phyloP scores from a whole-genome alignment of 306 rosid genomes.

The Hippophae tibetana region DNA sequence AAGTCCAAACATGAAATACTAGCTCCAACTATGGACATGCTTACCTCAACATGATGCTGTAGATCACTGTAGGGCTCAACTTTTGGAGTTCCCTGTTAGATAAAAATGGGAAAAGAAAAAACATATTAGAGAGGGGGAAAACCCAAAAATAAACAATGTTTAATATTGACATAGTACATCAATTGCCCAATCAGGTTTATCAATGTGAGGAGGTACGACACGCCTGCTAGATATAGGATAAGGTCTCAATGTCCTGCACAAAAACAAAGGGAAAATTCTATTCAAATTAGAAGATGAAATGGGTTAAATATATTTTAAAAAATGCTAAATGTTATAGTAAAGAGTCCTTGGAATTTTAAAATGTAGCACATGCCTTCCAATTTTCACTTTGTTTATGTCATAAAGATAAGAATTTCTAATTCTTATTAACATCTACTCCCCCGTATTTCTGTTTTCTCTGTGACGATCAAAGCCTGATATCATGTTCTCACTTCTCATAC shows the following conservation, averaged over 20 bases:
- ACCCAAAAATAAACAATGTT: neutral
- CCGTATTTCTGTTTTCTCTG: too few species aligned
- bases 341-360: neutral
- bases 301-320: neutral
- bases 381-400: too few species aligned
- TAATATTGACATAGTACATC: conserved; percentile 47
- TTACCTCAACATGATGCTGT: conserved; percentile 78
- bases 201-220: conserved; percentile 56
- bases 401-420: too few species aligned
- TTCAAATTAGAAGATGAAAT: neutral
- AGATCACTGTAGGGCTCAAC: conserved; percentile 72
- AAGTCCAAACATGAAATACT: neutral
- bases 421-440: too few species aligned
- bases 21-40: neutral
- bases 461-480: too few species aligned
- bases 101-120: neutral
- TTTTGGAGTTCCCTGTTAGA: conserved; percentile 68
- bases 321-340: conserved; percentile 1
- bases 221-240: conserved; percentile 66
- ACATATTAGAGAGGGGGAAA: neutral
- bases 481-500: too few species aligned
- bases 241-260: conserved; percentile 61
- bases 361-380: too few species aligned
- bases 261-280: conserved; percentile 18
- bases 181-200: conserved; percentile 79